Conservation (phyloP, 208 protist genomes). For the Trichomonas vaginalis region DNA sequence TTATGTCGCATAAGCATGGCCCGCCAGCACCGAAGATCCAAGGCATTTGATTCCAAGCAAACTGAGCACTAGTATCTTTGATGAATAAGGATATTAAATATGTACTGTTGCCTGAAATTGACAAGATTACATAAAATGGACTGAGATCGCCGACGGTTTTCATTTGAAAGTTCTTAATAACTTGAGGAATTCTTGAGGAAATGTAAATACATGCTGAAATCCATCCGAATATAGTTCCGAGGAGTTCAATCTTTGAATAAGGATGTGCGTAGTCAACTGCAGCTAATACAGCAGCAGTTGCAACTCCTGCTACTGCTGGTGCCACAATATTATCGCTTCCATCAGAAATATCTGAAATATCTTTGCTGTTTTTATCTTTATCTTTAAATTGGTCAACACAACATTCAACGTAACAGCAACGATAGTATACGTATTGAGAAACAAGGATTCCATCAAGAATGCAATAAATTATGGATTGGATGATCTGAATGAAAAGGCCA, state of each 20-base stretch:
- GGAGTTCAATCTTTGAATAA: not conserved
- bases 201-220: not conserved
- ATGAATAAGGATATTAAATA: not conserved
- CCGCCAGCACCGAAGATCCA: not conserved
- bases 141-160: not conserved
- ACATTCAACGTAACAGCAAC: not conserved
- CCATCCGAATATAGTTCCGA: not conserved
- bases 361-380: not conserved
- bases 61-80: not conserved
- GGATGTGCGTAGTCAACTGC: not conserved
- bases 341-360: not conserved
- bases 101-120: not conserved
- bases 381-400: not conserved
- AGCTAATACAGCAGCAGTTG: not conserved
- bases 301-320: not conserved
- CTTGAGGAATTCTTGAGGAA: not conserved
- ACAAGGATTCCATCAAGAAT: not conserved
- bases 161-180: not conserved
- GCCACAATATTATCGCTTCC: not conserved
- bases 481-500: not conserved
- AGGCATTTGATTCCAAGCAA: not conserved
- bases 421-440: not conserved
- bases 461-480: not conserved
- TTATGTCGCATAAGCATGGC: not conserved
- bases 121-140: not conserved